Evolutionary conservation across 2,329 filamentous ascomycete genomes (phyloP).

Genomic region (Colletotrichum sp.): DNA sequence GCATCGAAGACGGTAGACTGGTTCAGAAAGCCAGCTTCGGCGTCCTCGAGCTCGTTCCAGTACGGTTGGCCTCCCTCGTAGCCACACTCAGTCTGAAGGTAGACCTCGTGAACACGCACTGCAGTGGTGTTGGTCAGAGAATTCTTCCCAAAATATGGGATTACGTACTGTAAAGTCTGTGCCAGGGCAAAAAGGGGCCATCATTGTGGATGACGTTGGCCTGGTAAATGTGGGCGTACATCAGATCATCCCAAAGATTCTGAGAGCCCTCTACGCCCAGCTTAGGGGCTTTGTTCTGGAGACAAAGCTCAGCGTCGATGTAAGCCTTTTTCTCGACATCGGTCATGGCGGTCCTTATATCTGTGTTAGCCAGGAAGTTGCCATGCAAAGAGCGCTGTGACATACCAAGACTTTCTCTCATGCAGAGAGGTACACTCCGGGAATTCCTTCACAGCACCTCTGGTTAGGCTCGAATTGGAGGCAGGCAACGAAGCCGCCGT

Average conservation of each 20-base stretch:
- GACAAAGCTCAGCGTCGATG: constrained; percentile 19
- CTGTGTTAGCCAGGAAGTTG: not conserved
- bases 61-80: constrained; percentile 31
- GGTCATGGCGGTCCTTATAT: not conserved
- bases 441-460: not conserved
- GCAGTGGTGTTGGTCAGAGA: not conserved
- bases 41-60: constrained; percentile 2
- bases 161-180: not conserved
- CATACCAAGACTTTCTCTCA: not conserved
- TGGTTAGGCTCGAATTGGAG: not conserved
- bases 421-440: not conserved
- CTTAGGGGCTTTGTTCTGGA: not conserved
- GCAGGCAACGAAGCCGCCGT: not conserved
- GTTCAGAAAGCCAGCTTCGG: not conserved
- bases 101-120: constrained; percentile 29
- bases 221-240: not conserved
- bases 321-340: constrained; percentile 18
- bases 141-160: not conserved
- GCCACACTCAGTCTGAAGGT: constrained; percentile 29
- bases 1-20: not conserved
- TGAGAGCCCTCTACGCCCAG: not conserved
- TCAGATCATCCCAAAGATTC: not conserved
- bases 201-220: not conserved
- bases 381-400: too few species aligned
- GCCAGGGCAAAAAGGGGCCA: not conserved